Base-by-base conservation (phyloP, 1,139 yeast genomes). In the Diutina mesorugosa region DNA sequence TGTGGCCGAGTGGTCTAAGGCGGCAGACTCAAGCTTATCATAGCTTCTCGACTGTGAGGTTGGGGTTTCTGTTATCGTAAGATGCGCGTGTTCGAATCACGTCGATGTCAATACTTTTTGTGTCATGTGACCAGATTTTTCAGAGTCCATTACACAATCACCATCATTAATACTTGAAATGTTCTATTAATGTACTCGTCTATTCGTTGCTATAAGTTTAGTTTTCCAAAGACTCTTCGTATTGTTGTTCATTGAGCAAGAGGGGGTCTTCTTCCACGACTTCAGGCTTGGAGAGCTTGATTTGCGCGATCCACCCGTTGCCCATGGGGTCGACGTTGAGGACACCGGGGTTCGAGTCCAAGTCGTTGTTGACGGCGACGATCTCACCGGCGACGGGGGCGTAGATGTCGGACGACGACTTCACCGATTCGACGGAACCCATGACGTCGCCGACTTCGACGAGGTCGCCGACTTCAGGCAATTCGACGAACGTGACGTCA, bases 341-440 rank as follows among this genome's bases (percentile, higher is more conserved):
- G 64, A 89, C 73, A 60, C 83, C 84, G 45, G 99, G 97, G 60
- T 78, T 75, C 57, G 80, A 81, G 63, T 82, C 86, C 64, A 93
- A 78, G 28, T 65, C 70, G 51, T 74, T 77, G 73, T 93, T 95
- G 61, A 84, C 81, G 62, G 85, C 97, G 58, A 84, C 62, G 53
- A 93, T 77, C 64, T 81, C 87, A 57, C 97, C 97, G 26, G 78
- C 72, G 45, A 90, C 87, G 57, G 99, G 99, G 21, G 91, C 76
- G 72, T 91, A 93, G 61, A 93, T 85, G 69, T 95, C 99, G 61
- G 90, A 83, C 35, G 99, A 97, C 59, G 93, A 83, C 75, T 93
- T 93, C 67, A 93, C 99, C 55, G 91, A 83, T 72, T 93, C 99
- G 51, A 93, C 95, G 38, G 96, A 87, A 21, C 97, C 97, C 67